These are phyloP conservation scores for Rubia yunnanensis DNA, from an alignment of 257 asterid genomes.

Conservation along the genomic window DNA sequence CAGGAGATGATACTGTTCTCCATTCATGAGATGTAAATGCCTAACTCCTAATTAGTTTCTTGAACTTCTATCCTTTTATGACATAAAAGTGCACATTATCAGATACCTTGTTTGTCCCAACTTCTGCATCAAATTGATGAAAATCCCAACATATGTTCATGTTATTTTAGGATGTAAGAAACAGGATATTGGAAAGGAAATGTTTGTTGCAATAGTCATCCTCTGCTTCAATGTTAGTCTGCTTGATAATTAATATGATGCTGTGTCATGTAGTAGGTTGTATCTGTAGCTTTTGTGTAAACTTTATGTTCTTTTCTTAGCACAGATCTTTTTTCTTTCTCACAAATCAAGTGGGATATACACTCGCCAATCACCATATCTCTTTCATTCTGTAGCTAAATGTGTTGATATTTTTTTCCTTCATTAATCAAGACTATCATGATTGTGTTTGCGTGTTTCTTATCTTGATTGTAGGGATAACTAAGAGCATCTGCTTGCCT, in stretches of 20 bases:
- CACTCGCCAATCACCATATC: no score
- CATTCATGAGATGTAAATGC: neutral
- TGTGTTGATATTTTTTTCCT: neutral
- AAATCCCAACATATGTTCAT: neutral
- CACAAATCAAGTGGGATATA: no score
- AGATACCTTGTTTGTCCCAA: no score
- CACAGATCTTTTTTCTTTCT: no score
- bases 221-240: neutral
- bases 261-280: neutral
- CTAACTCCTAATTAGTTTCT: neutral
- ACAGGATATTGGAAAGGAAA: neutral
- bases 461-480: no score
- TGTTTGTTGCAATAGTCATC: neutral
- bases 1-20: no score
- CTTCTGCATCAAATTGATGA: neutral
- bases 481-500: no score
- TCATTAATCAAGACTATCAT: neutral
- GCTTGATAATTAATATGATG: neutral
- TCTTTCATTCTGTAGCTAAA: no score
- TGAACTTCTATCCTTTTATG: neutral
- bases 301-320: neutral
- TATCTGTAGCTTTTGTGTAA: neutral
- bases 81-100: neutral
- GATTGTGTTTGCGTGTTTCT: neutral
- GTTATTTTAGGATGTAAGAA: neutral